Conservation (phyloP, 345 rosid genomes). For the Brassica carinata region DNA sequence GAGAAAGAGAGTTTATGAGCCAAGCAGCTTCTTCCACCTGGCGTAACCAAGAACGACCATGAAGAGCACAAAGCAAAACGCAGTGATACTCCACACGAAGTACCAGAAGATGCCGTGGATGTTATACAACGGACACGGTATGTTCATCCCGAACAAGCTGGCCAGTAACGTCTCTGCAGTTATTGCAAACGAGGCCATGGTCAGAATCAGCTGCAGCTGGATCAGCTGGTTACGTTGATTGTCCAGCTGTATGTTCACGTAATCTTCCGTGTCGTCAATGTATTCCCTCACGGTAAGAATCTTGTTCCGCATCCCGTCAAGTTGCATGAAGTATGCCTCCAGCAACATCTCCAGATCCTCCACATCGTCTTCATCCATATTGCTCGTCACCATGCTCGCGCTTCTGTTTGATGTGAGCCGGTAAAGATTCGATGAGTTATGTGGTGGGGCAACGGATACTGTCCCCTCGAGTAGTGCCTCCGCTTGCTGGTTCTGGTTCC, state of each 20-base stretch:
- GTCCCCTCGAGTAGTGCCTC: constrained; percentile 56
- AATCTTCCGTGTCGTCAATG: constrained; percentile 93
- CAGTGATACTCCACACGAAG: constrained; percentile 57
- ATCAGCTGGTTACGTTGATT: constrained; percentile 90
- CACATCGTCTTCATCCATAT: constrained; percentile 59
- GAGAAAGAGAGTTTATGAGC: constrained; percentile 42
- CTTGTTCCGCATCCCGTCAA: background rate
- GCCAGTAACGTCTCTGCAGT: constrained; percentile 66
- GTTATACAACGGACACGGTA: constrained; percentile 51
- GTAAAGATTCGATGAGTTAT: constrained; percentile 41
- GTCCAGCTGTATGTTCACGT: constrained; percentile 86
- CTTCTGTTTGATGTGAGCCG: constrained; percentile 62
- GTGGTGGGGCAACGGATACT: background rate
- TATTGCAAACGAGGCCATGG: constrained; percentile 83
- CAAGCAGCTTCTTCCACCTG: constrained; percentile 91
- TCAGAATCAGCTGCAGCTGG: constrained; percentile 78
- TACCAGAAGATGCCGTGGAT: constrained; percentile 51
- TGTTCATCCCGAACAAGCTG: constrained; percentile 79
- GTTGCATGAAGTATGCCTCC: constrained; percentile 1
- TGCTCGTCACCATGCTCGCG: constrained; percentile 63
- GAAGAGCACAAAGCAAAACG: constrained; percentile 59
- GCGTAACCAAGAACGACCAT: constrained; percentile 81
- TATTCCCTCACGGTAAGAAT: constrained; percentile 73
- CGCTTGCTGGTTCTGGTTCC: constrained; percentile 73
- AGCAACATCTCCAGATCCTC: constrained; percentile 66